Percentiles rank a stretch among this genome's conserved stretches.
These are phyloP conservation scores for Zychaea mexicana DNA, from an alignment of 371 early-diverging fungal species.

Conservation along the genomic window DNA sequence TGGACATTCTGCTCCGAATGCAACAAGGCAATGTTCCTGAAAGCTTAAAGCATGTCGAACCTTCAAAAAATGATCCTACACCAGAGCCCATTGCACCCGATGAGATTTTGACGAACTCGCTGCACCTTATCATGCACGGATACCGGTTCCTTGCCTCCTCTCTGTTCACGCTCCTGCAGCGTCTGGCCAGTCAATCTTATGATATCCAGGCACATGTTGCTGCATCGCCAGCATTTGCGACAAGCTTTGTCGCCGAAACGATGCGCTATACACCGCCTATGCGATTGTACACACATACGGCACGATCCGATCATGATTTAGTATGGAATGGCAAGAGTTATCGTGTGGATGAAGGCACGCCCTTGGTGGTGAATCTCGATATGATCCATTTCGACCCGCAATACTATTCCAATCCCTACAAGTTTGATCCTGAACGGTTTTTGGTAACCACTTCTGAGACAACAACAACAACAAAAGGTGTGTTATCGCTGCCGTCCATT, in stretches of 20 bases:
- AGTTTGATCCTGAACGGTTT: conserved; percentile 19
- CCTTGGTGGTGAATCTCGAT: conserved; percentile 37
- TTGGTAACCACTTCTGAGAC: too few relatives aligned
- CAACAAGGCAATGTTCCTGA: conserved; percentile 12
- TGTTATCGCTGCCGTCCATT: conserved; percentile 4
- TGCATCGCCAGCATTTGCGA: conserved; percentile 8
- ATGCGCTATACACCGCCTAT: conserved; percentile 38
- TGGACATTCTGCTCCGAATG: conserved; percentile 9
- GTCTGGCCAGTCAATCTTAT: conserved; percentile 30
- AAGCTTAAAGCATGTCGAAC: conserved; percentile 20
- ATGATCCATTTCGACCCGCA: conserved; percentile 32
- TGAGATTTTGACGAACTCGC: conserved; percentile 33
- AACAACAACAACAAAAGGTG: neutral
- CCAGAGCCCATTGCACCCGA: conserved; percentile 37
- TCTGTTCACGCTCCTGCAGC: conserved; percentile 39
- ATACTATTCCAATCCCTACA: conserved; percentile 8
- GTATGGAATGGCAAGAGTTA: conserved; percentile 14
- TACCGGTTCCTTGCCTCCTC: conserved; percentile 34
- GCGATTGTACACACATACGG: conserved; percentile 25
- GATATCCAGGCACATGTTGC: conserved; percentile 5
- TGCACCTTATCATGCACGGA: conserved; percentile 43
- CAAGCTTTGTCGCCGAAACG: conserved; percentile 37
- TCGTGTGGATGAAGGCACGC: conserved; percentile 32
- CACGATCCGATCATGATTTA: conserved; percentile 39
- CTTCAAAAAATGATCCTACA: conserved; percentile 41